Evolutionary conservation across 441 rosid species (phyloP).

Genomic region (Populus hybrid): DNA sequence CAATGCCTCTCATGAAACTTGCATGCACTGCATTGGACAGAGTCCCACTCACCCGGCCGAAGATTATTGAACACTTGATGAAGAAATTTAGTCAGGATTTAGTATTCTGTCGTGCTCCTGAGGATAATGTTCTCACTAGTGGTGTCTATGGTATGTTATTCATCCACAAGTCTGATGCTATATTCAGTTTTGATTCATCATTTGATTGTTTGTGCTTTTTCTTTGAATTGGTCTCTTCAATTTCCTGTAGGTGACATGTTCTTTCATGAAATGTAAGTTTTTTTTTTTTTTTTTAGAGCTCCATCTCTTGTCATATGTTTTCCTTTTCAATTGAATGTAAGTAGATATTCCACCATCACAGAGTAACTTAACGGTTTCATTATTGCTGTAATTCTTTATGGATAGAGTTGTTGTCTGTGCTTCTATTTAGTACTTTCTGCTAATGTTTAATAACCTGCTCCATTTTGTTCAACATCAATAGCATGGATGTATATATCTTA

Average conservation of each 20-base stretch:
- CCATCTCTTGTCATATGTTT: neutral
- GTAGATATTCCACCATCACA: neutral
- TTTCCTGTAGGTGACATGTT: neutral
- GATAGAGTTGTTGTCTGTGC: neutral
- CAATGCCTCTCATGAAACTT: conserved; percentile 93
- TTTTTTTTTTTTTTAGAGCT: neutral
- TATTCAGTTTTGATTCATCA: neutral
- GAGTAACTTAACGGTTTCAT: neutral
- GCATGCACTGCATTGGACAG: conserved; percentile 93
- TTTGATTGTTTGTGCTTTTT: neutral
- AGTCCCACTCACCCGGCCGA: conserved; percentile 78
- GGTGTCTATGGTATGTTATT: conserved; percentile 55
- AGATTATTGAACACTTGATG: conserved; percentile 59
- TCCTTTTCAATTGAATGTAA: neutral
- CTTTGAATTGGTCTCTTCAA: neutral
- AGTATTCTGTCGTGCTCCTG: conserved; percentile 84
- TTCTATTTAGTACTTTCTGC: neutral
- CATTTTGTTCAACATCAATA: neutral
- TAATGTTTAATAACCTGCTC: neutral
- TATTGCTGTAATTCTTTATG: neutral
- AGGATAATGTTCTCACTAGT: conserved; percentile 56
- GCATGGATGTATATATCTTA: neutral
- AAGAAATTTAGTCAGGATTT: conserved; percentile 80
- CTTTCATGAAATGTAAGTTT: neutral
- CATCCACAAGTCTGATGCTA: neutral